Conservation (phyloP, 2,329 filamentous ascomycete species). For the Clonostachys rosea region DNA sequence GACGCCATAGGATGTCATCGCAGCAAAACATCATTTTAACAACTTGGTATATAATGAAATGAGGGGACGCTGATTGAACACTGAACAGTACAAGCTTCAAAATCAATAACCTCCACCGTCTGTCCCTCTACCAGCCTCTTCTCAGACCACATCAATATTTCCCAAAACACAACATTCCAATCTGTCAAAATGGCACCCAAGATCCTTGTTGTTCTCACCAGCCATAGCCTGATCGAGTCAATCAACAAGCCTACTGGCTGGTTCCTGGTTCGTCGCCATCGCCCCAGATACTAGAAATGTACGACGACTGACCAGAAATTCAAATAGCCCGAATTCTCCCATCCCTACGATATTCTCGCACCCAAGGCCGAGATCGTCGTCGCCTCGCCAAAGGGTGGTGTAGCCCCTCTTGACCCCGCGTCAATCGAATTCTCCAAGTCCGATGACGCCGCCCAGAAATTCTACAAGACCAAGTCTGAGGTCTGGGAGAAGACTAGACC, state of each 20-base stretch:
- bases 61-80: too few species aligned
- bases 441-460: slow-evolving; percentile 47
- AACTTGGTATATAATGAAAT: too few species aligned
- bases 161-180: neutral
- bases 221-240: slow-evolving; percentile 42
- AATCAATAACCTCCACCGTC: too few species aligned
- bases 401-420: slow-evolving; percentile 54
- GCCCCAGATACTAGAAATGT: neutral
- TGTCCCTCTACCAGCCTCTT: too few species aligned
- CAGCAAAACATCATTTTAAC: too few species aligned
- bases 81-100: too few species aligned
- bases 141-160: too few species aligned
- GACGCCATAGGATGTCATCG: too few species aligned
- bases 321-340: slow-evolving; percentile 54
- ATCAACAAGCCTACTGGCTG: slow-evolving; percentile 59
- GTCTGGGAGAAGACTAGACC: slow-evolving; percentile 62
- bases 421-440: slow-evolving; percentile 50
- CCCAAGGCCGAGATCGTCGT: slow-evolving; percentile 49
- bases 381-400: slow-evolving; percentile 59
- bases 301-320: neutral
- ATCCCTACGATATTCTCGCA: slow-evolving; percentile 56
- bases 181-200: slow-evolving; percentile 42
- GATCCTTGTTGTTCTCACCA: slow-evolving; percentile 69
- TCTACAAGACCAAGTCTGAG: slow-evolving; percentile 48
- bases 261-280: slow-evolving; percentile 52